phyloP scores from a whole-genome alignment of 169 alveolate genomes.

The Pseudocohnilembus persalinus region DNA sequence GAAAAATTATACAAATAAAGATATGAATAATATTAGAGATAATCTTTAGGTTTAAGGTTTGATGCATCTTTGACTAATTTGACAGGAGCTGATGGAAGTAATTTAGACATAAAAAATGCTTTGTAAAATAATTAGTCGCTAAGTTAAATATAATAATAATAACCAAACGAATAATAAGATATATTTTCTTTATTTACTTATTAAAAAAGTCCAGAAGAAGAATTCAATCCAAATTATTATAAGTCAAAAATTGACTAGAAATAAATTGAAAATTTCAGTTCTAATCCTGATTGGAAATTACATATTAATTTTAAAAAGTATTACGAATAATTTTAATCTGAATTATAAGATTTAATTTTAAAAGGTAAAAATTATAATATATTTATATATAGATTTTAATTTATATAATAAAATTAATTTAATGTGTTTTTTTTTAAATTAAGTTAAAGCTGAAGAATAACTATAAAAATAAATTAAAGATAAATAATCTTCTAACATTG shows the following conservation, averaged over 20 bases:
- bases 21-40: not conserved
- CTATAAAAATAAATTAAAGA: too few relatives aligned
- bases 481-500: too few relatives aligned
- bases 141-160: not conserved
- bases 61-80: too few relatives aligned
- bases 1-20: not conserved
- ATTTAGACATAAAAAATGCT: too few relatives aligned
- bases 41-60: not conserved
- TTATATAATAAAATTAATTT: too few relatives aligned
- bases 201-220: constrained; percentile 37
- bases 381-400: too few relatives aligned
- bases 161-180: not conserved
- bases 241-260: constrained; percentile 19
- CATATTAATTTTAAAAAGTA: constrained; percentile 34
- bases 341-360: constrained; percentile 4
- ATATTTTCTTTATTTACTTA: constrained; percentile 9
- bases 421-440: too few relatives aligned
- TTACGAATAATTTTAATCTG: constrained; percentile 30
- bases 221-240: constrained; percentile 41
- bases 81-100: too few relatives aligned
- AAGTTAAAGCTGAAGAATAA: too few relatives aligned
- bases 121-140: too few relatives aligned
- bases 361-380: too few relatives aligned
- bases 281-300: constrained; percentile 44
- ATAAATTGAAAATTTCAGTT: constrained; percentile 1